A percentile compares a stretch with the other conserved stretches of the same genome.
Evolutionary conservation across 2,329 filamentous ascomycete genomes (phyloP).

Genomic region (Hypoxylon sp.): DNA sequence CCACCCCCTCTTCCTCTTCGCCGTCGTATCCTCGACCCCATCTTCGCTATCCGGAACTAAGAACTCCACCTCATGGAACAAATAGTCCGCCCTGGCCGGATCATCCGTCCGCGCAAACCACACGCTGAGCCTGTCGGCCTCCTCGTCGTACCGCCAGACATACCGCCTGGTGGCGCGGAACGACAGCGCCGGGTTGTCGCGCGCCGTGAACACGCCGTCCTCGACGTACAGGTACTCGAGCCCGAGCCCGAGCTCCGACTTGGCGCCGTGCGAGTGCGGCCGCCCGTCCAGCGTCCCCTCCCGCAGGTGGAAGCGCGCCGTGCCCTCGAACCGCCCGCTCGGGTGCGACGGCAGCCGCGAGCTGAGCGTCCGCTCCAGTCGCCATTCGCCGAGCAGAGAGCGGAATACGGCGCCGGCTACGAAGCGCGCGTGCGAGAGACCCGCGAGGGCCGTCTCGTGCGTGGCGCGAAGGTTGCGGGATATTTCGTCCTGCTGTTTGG

Average conservation of each 20-base stretch:
- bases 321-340: constrained; percentile 75
- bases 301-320: constrained; percentile 75
- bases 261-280: constrained; percentile 23
- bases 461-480: constrained; percentile 63
- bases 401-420: constrained; percentile 78
- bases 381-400: constrained; percentile 79
- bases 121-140: constrained; percentile 72
- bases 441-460: constrained; percentile 59
- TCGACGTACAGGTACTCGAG: constrained; percentile 79
- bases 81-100: constrained; percentile 74
- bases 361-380: constrained; percentile 69
- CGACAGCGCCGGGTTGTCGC: constrained; percentile 62
- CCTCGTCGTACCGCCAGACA: constrained; percentile 78
- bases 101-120: constrained; percentile 82
- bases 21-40: constrained; percentile 20
- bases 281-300: constrained; percentile 69
- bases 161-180: constrained; percentile 77
- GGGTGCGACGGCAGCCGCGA: constrained; percentile 71
- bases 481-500: constrained; percentile 56
- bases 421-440: constrained; percentile 64
- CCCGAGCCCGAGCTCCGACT: constrained; percentile 55
- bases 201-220: constrained; percentile 74
- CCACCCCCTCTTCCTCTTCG: constrained; percentile 64
- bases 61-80: constrained; percentile 83
- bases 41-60: constrained; percentile 52